Percentiles rank a stretch among this genome's conserved stretches.
phyloP scores from a whole-genome alignment of 2,329 filamentous ascomycete species.

The Proliferodiscus dingleyae region DNA sequence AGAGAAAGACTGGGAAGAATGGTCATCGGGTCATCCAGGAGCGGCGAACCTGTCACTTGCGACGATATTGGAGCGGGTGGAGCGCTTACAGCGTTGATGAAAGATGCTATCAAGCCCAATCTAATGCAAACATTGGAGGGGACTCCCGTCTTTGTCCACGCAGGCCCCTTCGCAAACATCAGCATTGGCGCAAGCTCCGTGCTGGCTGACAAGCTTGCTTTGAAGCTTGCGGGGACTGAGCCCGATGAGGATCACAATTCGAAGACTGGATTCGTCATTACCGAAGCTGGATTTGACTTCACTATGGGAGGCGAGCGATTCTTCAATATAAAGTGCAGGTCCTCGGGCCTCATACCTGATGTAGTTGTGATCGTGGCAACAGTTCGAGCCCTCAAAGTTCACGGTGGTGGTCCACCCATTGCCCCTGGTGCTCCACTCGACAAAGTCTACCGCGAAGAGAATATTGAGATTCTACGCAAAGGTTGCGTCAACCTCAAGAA shows the following conservation, averaged over 20 bases:
- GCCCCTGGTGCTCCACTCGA: conserved; percentile 78
- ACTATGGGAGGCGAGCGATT: conserved; percentile 99
- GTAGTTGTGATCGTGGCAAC: conserved; percentile 94
- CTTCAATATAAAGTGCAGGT: conserved; percentile 99
- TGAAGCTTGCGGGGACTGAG: conserved; percentile 95
- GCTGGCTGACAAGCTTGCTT: conserved; percentile 86
- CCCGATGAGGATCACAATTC: conserved; percentile 76
- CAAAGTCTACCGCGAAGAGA: conserved; percentile 88
- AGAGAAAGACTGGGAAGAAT: conserved; percentile 89
- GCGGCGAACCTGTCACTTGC: conserved; percentile 87
- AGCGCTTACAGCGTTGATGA: conserved; percentile 90
- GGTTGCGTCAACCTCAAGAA: conserved; percentile 94
- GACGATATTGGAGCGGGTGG: conserved; percentile 93
- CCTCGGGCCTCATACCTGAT: conserved; percentile 87
- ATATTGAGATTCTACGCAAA: conserved; percentile 81
- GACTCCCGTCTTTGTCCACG: conserved; percentile 95
- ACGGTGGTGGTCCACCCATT: conserved; percentile 93
- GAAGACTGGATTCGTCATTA: conserved; percentile 90
- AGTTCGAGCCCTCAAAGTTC: conserved; percentile 91
- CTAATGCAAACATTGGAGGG: conserved; percentile 98
- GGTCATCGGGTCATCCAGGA: conserved; percentile 84
- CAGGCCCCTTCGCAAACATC: conserved; percentile 97
- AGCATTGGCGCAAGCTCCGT: conserved; percentile 96
- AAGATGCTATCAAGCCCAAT: conserved; percentile 97
- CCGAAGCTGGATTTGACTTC: conserved; percentile 97